Base-by-base conservation (phyloP, 2,329 filamentous ascomycete species). In the Emericellopsis atlantica region DNA sequence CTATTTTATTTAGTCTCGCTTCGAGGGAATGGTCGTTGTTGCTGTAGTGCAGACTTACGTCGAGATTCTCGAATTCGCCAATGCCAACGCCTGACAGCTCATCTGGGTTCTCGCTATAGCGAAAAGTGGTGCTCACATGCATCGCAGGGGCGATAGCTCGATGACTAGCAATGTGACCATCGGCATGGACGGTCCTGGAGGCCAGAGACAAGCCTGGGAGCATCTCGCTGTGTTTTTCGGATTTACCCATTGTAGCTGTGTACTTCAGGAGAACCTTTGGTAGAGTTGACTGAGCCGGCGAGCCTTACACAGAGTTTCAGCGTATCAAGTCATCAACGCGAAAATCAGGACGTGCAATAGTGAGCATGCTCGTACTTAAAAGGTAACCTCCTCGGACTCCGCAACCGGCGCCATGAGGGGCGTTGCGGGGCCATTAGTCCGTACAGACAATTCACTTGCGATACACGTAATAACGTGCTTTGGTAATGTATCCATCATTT, bases 51-150 rank as follows among this genome's bases (percentile, higher is more conserved):
- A 42, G 26, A 56, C 71, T 61, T 61, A 83, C 79, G 54, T 76
- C 74, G 23, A 60, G 50, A 44, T 82, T 74, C 14, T 57, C 55
- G 64, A 65, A 68, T 29, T 29, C 42, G 37, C 26, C 26, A 29
- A 29, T 29, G 8, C 26, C 26, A 29, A 29, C 26, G 12, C 26
- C 26, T 9, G 21, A 56, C 36, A 95, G 72, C 23, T 76, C 58
- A 6, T 79, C 71, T 2, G 87, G 84, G 55, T 95, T 72, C 40
- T 68, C 62, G 23, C 71, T 67, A 60, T 95, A 96, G 50, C 86
- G 79, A 62, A 87, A 96, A 14, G 87, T 96, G 11, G 90, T 95
- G 46, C 87, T 88, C 47, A 93, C 78, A 58, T 96, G 90, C 54
- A 96, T 70, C 4, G 90, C 79, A 44, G 92, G 90, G 11, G 90